Conservation (phyloP, 2,329 filamentous ascomycete species). For the Sporothrix euskadiensis region DNA sequence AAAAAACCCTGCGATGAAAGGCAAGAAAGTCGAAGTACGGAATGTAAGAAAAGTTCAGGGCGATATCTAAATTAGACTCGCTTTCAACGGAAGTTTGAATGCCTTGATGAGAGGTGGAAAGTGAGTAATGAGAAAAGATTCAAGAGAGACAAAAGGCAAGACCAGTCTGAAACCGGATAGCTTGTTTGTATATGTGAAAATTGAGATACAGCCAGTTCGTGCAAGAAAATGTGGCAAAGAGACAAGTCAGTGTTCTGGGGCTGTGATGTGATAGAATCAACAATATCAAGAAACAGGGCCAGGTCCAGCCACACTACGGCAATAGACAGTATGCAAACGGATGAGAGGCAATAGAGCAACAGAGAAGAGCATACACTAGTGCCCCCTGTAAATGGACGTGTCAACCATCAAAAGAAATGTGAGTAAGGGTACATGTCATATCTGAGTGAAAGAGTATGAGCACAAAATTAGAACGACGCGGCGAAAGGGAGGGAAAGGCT, state of each 20-base stretch:
- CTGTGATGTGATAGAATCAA: background rate
- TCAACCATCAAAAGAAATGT: background rate
- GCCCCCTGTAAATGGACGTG: background rate
- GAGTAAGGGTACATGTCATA: background rate
- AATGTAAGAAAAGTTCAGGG: background rate
- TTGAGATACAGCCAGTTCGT: too few relatives aligned
- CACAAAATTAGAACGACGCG: background rate
- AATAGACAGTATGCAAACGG: background rate
- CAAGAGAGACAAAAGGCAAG: background rate
- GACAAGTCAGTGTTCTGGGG: background rate
- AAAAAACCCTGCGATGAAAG: background rate
- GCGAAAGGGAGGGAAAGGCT: background rate
- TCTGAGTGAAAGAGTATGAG: background rate
- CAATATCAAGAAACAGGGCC: background rate
- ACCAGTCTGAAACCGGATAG: background rate
- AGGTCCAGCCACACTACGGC: too few relatives aligned
- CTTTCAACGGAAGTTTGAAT: too few relatives aligned
- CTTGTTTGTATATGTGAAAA: background rate
- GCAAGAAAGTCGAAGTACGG: background rate
- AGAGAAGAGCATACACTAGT: background rate
- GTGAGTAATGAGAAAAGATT: background rate
- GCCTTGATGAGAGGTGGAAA: background rate
- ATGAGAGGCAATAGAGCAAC: background rate
- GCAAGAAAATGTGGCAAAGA: background rate
- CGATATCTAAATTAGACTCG: background rate